phyloP scores from a whole-genome alignment of 345 rosid species.

The Physaria fendleri region DNA sequence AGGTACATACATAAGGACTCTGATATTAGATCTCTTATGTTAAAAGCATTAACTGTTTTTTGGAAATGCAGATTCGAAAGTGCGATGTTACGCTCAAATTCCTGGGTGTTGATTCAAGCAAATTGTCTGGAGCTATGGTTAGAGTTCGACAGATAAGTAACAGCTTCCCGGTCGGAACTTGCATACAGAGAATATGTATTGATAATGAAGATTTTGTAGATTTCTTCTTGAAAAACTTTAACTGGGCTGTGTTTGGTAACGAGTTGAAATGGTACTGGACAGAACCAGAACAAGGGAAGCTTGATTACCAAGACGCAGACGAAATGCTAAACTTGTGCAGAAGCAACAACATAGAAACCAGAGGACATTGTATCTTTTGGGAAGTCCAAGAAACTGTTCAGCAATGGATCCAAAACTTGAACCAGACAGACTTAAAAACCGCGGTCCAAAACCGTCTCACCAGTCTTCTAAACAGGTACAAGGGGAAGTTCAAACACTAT shows the following conservation, averaged over 20 bases:
- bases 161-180: slow-evolving; percentile 77
- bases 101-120: slow-evolving; percentile 35
- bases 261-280: slow-evolving; percentile 98
- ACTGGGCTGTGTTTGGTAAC: slow-evolving; percentile 91
- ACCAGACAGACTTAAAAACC: slow-evolving; percentile 41
- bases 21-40: background rate
- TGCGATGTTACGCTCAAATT: slow-evolving; percentile 64
- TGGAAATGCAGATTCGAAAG: slow-evolving; percentile 55
- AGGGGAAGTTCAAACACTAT: slow-evolving; percentile 81
- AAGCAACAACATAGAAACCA: slow-evolving; percentile 47
- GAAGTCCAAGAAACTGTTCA: slow-evolving; percentile 81
- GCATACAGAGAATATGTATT: slow-evolving; percentile 64
- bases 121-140: slow-evolving; percentile 41
- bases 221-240: slow-evolving; percentile 67
- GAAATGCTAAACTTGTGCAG: slow-evolving; percentile 72
- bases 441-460: slow-evolving; percentile 77
- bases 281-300: slow-evolving; percentile 70
- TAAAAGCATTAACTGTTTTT: too few species aligned
- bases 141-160: slow-evolving; percentile 60
- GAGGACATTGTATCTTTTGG: slow-evolving; percentile 98
- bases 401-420: slow-evolving; percentile 66
- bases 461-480: slow-evolving; percentile 72
- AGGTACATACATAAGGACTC: slow-evolving; percentile 36
- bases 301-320: slow-evolving; percentile 86
- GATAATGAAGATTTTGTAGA: slow-evolving; percentile 87